A percentile compares a stretch with the other conserved stretches of the same genome.
Evolutionary conservation across 2,329 filamentous ascomycete genomes (phyloP).

Genomic region (Magnaporthiopsis incrustans): DNA sequence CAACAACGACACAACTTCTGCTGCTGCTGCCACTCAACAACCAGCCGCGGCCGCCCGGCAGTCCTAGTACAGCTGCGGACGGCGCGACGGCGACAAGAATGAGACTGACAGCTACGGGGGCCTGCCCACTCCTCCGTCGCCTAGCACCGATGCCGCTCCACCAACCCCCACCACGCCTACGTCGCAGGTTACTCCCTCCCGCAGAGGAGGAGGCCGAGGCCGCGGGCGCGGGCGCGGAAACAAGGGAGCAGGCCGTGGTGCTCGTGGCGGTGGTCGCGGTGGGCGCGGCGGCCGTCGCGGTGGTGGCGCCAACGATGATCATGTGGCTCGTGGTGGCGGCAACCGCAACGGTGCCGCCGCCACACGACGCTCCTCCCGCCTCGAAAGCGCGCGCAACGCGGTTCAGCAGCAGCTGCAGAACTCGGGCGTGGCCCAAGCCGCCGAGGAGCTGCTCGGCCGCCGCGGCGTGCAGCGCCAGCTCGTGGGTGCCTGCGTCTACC

Average conservation of each 20-base stretch:
- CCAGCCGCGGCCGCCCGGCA: slow-evolving; percentile 2
- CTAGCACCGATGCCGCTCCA: neutral
- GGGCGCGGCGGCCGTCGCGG: too few species aligned
- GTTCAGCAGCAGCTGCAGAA: neutral
- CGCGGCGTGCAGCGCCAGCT: neutral
- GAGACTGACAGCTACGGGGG: neutral
- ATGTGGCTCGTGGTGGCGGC: too few species aligned
- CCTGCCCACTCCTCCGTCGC: neutral
- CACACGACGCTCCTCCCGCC: neutral
- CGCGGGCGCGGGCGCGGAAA: slow-evolving; percentile 12
- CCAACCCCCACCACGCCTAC: neutral
- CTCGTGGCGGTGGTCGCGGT: too few species aligned
- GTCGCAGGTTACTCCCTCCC: neutral
- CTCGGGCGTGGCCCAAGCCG: neutral
- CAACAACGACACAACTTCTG: neutral
- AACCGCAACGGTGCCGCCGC: neutral
- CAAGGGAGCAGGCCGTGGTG: neutral
- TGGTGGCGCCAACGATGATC: neutral
- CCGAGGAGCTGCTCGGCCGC: neutral
- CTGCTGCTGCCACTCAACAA: neutral
- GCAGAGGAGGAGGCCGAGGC: slow-evolving; percentile 14
- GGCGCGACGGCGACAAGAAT: neutral
- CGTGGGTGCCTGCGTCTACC: neutral
- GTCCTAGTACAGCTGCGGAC: slow-evolving; percentile 6
- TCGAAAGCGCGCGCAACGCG: neutral